Evolutionary conservation across 2,329 filamentous ascomycete genomes (phyloP), one percentile per base, ranked within the genome.

Genomic region (Paecilomyces niveus): DNA sequence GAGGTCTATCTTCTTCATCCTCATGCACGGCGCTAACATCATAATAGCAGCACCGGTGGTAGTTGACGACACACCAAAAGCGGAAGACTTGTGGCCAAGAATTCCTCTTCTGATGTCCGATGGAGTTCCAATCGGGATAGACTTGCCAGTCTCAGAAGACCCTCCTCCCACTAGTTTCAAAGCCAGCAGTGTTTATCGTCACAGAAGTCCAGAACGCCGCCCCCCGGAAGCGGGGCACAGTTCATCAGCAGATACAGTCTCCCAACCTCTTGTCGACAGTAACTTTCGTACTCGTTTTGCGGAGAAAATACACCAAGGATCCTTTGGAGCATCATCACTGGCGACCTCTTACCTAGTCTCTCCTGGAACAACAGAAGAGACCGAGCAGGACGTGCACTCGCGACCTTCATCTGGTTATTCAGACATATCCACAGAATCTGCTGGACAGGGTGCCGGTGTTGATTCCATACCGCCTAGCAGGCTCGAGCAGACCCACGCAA

Each of bases 221-320:
- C 4, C 32, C n/a, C 54, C 54, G 4, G 35, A 33, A 29, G 10
- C 10, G 61, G 32, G 54, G 39, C 45, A 61, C 56, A 7, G 57
- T 55, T 50, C 61, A 65, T 64, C 62, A 61, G 62, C 58, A 60
- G 58, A 21, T 61, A 58, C 57, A n/a, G 8, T 55, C 22, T 57
- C 52, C 54, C 63, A 56, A 59, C 62, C 67, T n/a, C 67, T 77
- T 2, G 72, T 76, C 10, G 69, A 73, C 15, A 70, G 67, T 31
- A 68, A 71, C 53, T 77, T 77, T 59, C 72, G 75, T 3, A 60
- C 65, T 6, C 68, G 66, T 29, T 77, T 76, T 57, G 70, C 68
- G 6, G 70, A 76, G 61, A 66, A 64, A 55, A 59, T 64, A 24
- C 60, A 59, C 15, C 63, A 64, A 15, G 65, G 68, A 50, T 63